These are phyloP conservation scores for Penicillium crystallinum DNA, from an alignment of 495 filamentous ascomycete genomes.

Conservation along the genomic window DNA sequence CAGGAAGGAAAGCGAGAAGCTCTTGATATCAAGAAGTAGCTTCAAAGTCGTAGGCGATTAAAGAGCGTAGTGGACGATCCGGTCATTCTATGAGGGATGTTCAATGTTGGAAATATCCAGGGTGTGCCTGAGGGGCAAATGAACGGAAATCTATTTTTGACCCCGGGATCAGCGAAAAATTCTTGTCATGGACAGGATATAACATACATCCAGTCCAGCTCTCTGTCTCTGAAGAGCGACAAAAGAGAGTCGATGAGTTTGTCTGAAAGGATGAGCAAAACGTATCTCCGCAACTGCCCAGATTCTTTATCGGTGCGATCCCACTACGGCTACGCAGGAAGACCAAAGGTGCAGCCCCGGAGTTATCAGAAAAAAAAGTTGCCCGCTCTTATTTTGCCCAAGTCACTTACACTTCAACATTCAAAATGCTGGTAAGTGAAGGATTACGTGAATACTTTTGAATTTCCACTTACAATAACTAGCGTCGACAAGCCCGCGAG, in stretches of 20 bases:
- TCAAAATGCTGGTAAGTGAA: constrained; percentile 41
- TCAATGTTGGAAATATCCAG: constrained; percentile 7
- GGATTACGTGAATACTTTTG: background rate
- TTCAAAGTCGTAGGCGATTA: constrained; percentile 12
- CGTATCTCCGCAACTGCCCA: constrained; percentile 28
- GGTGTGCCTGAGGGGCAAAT: constrained; percentile 27
- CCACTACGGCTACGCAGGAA: constrained; percentile 27
- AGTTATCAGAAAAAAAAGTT: constrained; percentile 40
- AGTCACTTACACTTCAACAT: constrained; percentile 5
- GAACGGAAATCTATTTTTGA: constrained; percentile 10
- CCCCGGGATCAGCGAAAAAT: background rate
- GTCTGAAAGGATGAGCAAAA: constrained; percentile 15
- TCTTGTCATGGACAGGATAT: background rate
- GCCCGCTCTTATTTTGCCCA: constrained; percentile 19
- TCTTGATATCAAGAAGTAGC: background rate
- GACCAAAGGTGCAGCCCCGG: constrained; percentile 34
- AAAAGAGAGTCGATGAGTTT: constrained; percentile 23
- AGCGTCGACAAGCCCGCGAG: constrained; percentile 72
- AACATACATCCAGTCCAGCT: constrained; percentile 18
- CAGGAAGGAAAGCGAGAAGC: constrained; percentile 9
- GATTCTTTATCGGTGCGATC: constrained; percentile 32
- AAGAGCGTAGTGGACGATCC: constrained; percentile 31
- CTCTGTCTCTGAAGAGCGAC: constrained; percentile 18
- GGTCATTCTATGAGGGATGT: constrained; percentile 20
- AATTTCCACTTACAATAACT: constrained; percentile 12